phyloP scores from a whole-genome alignment of 2,329 filamentous ascomycete species.

The Phialemoniopsis sp. region DNA sequence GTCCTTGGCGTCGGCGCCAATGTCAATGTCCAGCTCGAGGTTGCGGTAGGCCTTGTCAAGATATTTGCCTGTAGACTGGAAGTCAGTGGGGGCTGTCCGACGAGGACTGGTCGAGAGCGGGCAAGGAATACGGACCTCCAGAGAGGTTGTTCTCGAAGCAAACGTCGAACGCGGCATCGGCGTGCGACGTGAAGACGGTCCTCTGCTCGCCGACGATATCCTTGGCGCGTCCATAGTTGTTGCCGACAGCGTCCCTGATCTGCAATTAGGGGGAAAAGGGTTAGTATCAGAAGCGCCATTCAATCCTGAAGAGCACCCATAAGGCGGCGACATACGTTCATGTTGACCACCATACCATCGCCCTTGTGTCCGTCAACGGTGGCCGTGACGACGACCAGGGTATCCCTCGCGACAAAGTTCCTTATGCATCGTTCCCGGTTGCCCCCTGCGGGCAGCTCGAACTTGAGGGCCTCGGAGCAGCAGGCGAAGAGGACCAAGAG shows the following conservation, averaged over 20 bases:
- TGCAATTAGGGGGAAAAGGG: constrained; percentile 29
- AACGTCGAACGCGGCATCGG: constrained; percentile 90
- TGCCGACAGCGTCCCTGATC: constrained; percentile 94
- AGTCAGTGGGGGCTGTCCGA: background rate
- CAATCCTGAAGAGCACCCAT: background rate
- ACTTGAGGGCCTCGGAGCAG: constrained; percentile 70
- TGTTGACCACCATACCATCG: constrained; percentile 90
- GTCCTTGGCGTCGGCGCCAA: constrained; percentile 95
- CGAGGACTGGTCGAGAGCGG: background rate
- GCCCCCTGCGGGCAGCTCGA: constrained; percentile 75
- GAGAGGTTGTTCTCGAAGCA: constrained; percentile 87
- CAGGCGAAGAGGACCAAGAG: constrained; percentile 50
- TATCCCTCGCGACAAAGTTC: constrained; percentile 91
- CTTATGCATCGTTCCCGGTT: constrained; percentile 85
- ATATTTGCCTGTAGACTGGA: constrained; percentile 13
- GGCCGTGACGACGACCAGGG: constrained; percentile 91
- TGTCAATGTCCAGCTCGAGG: constrained; percentile 91
- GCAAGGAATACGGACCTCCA: constrained; percentile 50
- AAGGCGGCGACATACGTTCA: constrained; percentile 61
- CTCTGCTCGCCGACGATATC: constrained; percentile 89
- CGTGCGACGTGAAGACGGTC: constrained; percentile 89
- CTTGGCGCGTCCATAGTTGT: constrained; percentile 89
- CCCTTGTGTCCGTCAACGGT: constrained; percentile 81
- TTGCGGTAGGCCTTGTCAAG: constrained; percentile 56
- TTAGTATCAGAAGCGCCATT: constrained; percentile 6